A percentile compares a stretch with the other conserved stretches of the same genome.
Evolutionary conservation across 345 rosid species (phyloP).

Genomic region (Clausena lansium): DNA sequence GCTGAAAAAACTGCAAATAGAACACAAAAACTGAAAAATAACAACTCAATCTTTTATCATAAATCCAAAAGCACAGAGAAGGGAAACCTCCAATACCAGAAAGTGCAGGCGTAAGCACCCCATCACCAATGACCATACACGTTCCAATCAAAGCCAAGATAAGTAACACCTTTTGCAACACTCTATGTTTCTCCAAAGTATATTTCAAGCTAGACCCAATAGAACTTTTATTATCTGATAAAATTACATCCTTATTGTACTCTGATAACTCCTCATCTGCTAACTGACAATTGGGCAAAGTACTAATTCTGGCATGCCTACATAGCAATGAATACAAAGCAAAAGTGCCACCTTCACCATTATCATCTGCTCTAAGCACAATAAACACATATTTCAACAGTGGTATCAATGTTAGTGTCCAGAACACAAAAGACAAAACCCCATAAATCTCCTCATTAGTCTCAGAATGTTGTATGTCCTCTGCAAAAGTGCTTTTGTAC

Average conservation of each 20-base stretch:
- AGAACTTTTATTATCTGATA: slow-evolving; percentile 24
- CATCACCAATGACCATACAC: slow-evolving; percentile 95
- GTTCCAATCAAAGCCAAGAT: slow-evolving; percentile 79
- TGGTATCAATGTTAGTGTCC: slow-evolving; percentile 81
- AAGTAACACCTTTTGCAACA: slow-evolving; percentile 68
- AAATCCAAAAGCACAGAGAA: slow-evolving; percentile 3
- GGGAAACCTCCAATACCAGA: slow-evolving; percentile 47
- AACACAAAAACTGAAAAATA: slow-evolving; percentile 17
- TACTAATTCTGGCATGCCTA: slow-evolving; percentile 71
- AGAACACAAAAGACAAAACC: slow-evolving; percentile 75
- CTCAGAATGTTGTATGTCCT: slow-evolving; percentile 77
- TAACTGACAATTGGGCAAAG: slow-evolving; percentile 75
- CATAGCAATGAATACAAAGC: slow-evolving; percentile 78
- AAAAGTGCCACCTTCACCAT: slow-evolving; percentile 91
- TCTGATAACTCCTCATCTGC: slow-evolving; percentile 79
- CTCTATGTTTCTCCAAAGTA: slow-evolving; percentile 60
- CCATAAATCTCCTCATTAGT: slow-evolving; percentile 89
- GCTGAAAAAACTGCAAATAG: slow-evolving; percentile 79
- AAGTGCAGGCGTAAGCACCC: slow-evolving; percentile 86
- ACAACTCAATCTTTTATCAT: background rate
- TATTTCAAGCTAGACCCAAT: slow-evolving; percentile 55
- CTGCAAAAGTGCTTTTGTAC: slow-evolving; percentile 81
- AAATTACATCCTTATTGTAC: slow-evolving; percentile 45
- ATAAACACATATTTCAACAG: slow-evolving; percentile 70
- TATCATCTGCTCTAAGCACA: slow-evolving; percentile 84